Evolutionary conservation across 805 yeast genomes (phyloP).

Genomic region (Myxozyma kluyveri): DNA sequence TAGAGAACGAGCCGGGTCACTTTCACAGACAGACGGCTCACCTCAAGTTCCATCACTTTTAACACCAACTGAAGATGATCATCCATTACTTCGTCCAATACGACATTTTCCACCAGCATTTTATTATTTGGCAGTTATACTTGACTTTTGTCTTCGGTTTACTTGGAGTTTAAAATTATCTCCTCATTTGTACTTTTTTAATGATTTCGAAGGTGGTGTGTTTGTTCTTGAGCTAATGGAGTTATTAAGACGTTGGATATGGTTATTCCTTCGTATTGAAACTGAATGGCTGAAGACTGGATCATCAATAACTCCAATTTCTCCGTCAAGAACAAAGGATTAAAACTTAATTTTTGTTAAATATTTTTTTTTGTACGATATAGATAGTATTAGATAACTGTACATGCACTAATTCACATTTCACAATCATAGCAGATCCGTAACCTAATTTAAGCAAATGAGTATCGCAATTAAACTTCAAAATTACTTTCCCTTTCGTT

Average conservation of each 20-base stretch:
- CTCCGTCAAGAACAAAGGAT: conserved; percentile 11
- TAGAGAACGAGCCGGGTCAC: not conserved
- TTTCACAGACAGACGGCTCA: not conserved
- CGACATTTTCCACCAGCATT: conserved; percentile 36
- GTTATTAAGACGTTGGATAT: conserved; percentile 76
- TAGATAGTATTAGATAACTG: too few species aligned
- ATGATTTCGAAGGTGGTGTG: conserved; percentile 52
- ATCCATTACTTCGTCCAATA: conserved; percentile 33
- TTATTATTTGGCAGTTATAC: conserved; percentile 56
- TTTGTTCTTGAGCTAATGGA: conserved; percentile 71
- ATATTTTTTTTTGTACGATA: too few species aligned
- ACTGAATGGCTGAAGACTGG: conserved; percentile 52
- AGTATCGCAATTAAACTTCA: not conserved
- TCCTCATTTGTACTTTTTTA: conserved; percentile 37
- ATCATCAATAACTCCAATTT: not conserved
- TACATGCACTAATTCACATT: too few species aligned
- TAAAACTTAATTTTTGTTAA: too few species aligned
- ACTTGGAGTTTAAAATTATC: conserved; percentile 67
- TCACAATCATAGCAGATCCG: too few species aligned
- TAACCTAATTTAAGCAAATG: too few species aligned
- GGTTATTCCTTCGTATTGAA: conserved; percentile 85
- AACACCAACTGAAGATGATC: not conserved
- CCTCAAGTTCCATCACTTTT: not conserved
- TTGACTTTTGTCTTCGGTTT: conserved; percentile 68
- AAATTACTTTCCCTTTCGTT: not conserved